A percentile compares a stretch with the other conserved stretches of the same genome.
Conservation (phyloP, 257 asterid genomes). For the Solanum gracilifrons region DNA sequence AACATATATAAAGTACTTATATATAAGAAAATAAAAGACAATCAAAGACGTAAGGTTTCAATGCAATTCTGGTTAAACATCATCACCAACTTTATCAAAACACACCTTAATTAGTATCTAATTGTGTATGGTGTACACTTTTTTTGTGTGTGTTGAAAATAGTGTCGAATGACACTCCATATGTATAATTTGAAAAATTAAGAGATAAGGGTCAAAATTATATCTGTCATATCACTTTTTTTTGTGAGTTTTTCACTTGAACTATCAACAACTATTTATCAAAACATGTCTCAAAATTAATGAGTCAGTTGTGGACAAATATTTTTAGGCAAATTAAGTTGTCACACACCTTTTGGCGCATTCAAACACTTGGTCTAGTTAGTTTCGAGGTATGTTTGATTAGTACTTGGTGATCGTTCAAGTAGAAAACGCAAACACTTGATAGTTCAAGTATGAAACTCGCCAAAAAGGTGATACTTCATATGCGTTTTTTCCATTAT, state of each 20-base stretch:
- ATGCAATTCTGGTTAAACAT: background rate
- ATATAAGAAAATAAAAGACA: background rate
- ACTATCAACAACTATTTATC: too few species aligned
- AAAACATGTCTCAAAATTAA: background rate
- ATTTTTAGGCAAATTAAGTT: background rate
- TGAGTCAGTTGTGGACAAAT: background rate
- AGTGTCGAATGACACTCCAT: background rate
- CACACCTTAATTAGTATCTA: background rate
- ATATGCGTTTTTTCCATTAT: too few species aligned
- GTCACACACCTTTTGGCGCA: background rate
- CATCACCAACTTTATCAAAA: background rate
- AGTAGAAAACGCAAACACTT: background rate
- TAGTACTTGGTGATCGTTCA: background rate
- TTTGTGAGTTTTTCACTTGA: too few species aligned
- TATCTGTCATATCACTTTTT: too few species aligned
- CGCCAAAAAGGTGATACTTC: background rate
- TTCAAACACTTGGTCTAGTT: background rate
- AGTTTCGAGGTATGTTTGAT: background rate
- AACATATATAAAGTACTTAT: too few species aligned
- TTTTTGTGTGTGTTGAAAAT: background rate
- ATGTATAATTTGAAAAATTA: background rate
- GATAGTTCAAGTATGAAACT: background rate
- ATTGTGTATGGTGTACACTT: background rate
- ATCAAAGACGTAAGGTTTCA: background rate
- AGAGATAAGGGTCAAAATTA: too few species aligned